phyloP scores from a whole-genome alignment of 2,329 filamentous ascomycete species.

The Dactylellina drechsleri region DNA sequence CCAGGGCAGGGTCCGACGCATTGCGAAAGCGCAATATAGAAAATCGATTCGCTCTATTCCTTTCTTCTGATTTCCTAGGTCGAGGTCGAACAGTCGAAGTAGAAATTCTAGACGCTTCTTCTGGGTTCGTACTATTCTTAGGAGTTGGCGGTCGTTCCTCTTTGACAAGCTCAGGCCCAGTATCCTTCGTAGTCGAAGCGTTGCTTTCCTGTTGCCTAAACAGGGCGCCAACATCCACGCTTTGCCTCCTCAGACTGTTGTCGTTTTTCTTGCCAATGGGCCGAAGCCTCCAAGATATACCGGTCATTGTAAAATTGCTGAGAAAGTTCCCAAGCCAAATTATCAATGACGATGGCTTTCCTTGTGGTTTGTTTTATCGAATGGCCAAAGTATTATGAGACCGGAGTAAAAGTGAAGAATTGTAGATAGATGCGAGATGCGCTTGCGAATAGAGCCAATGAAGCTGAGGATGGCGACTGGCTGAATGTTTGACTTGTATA shows the following conservation, averaged over 20 bases:
- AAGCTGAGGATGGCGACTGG: constrained; percentile 1
- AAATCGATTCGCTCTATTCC: constrained; percentile 46
- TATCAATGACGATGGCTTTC: background rate
- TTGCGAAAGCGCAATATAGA: constrained; percentile 57
- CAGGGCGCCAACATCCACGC: constrained; percentile 50
- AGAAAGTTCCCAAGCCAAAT: constrained; percentile 7
- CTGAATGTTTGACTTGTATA: background rate
- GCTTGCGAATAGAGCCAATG: background rate
- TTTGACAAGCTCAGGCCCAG: background rate
- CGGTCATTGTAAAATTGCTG: constrained; percentile 34
- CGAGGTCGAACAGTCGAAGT: constrained; percentile 46
- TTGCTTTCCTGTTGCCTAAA: constrained; percentile 52
- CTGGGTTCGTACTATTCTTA: constrained; percentile 29
- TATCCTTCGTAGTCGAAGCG: constrained; percentile 30
- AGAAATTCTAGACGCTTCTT: constrained; percentile 39
- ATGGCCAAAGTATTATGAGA: background rate
- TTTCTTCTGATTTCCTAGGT: constrained; percentile 49
- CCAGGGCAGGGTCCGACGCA: constrained; percentile 58
- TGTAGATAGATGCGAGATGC: background rate
- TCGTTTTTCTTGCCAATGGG: constrained; percentile 42
- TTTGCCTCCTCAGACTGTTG: constrained; percentile 44
- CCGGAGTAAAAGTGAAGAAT: background rate
- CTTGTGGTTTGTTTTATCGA: background rate
- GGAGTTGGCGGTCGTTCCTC: constrained; percentile 39
- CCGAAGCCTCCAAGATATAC: constrained; percentile 52